Evolutionary conservation across 805 yeast species (phyloP).

Genomic region (Millerozyma miso): DNA sequence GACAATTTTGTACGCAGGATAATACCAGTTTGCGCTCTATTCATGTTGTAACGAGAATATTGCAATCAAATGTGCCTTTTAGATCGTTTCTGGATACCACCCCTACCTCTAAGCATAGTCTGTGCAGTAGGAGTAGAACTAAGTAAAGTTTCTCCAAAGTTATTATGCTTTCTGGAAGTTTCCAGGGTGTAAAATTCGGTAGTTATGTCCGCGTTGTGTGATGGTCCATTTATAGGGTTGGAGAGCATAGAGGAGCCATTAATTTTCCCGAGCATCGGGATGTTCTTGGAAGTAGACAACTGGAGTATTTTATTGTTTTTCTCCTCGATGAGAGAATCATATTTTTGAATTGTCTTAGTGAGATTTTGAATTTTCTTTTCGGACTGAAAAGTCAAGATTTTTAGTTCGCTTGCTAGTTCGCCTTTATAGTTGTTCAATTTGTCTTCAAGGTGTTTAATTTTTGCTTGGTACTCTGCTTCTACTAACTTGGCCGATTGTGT

Average conservation of each 20-base stretch:
- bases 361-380: constrained; percentile 36
- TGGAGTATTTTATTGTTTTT: constrained; percentile 32
- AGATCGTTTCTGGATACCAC: constrained; percentile 41
- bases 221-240: neutral
- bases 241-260: neutral
- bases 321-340: constrained; percentile 34
- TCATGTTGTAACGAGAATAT: neutral
- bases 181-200: neutral
- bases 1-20: neutral
- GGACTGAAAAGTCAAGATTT: constrained; percentile 20
- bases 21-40: neutral
- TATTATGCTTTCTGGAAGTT: constrained; percentile 1
- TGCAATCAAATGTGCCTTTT: constrained; percentile 31
- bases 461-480: constrained; percentile 11
- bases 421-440: constrained; percentile 18
- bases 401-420: constrained; percentile 24
- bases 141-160: neutral
- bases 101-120: constrained; percentile 41
- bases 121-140: constrained; percentile 6
- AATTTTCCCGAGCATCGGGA: constrained; percentile 17
- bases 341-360: constrained; percentile 22
- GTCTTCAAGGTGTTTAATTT: constrained; percentile 18
- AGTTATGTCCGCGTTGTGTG: neutral
- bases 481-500: constrained; percentile 14
- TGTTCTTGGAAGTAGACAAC: constrained; percentile 33